Evolutionary conservation across 441 rosid species (phyloP).

Genomic region (Erodium moschatum): DNA sequence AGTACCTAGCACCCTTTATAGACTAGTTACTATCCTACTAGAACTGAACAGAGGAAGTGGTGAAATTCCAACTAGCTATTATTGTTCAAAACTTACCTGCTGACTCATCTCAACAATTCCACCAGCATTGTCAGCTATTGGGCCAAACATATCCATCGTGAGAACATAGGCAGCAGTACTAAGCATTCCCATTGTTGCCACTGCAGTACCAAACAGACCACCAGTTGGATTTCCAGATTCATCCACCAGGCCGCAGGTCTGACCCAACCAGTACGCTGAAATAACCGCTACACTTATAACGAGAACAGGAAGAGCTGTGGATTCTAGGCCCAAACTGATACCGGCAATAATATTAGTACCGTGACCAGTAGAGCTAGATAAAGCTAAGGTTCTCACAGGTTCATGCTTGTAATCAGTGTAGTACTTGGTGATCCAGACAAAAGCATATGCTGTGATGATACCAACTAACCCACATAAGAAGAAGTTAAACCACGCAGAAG

Average conservation of each 20-base stretch:
- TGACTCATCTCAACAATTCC: conserved; percentile 99
- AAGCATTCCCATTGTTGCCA: conserved; percentile 99
- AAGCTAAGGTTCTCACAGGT: conserved; percentile 86
- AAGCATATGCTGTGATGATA: conserved; percentile 79
- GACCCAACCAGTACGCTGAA: conserved; percentile 89
- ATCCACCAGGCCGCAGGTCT: conserved; percentile 83
- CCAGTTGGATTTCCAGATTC: conserved; percentile 77
- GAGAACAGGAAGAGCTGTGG: conserved; percentile 95
- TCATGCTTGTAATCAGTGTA: conserved; percentile 96
- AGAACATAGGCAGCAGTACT: conserved; percentile 97
- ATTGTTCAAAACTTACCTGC: conserved; percentile 45
- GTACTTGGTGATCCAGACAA: conserved; percentile 91
- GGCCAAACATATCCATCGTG: conserved; percentile 99
- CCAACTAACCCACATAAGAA: conserved; percentile 93
- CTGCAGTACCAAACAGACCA: conserved; percentile 96
- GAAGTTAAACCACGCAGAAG: conserved; percentile 93
- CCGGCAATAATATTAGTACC: conserved; percentile 99
- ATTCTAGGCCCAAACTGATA: conserved; percentile 94
- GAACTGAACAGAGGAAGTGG: too few relatives aligned
- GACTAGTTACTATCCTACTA: too few relatives aligned
- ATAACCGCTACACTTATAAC: conserved; percentile 72
- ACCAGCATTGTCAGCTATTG: conserved; percentile 99
- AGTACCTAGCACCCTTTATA: too few relatives aligned
- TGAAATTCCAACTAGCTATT: too few relatives aligned
- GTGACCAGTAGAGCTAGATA: conserved; percentile 92